A percentile compares a stretch with the other conserved stretches of the same genome.
Evolutionary conservation across 2,329 filamentous ascomycete species (phyloP).

Genomic region (Ilyonectria robusta): DNA sequence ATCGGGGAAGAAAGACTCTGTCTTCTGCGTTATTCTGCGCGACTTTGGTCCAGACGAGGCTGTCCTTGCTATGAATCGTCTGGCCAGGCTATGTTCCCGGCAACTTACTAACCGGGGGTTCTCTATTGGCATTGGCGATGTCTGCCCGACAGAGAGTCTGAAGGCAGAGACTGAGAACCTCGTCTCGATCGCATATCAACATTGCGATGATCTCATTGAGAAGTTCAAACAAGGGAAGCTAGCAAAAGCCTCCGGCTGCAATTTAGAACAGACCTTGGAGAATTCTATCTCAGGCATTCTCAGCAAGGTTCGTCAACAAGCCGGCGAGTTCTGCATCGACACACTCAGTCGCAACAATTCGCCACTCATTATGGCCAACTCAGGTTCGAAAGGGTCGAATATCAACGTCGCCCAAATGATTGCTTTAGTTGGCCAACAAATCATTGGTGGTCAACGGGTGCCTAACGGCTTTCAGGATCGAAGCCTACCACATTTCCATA

Average conservation of each 20-base stretch:
- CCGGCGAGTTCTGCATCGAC: constrained; percentile 90
- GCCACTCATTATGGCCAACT: constrained; percentile 96
- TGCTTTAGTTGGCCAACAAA: constrained; percentile 96
- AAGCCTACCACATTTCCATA: constrained; percentile 94
- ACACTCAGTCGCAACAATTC: constrained; percentile 93
- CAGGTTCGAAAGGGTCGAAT: constrained; percentile 94
- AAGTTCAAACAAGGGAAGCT: constrained; percentile 85
- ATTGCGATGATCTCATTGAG: constrained; percentile 87
- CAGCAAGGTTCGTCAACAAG: constrained; percentile 90
- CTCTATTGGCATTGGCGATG: constrained; percentile 95
- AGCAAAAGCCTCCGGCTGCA: constrained; percentile 88
- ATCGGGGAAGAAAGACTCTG: constrained; percentile 95
- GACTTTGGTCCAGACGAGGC: constrained; percentile 94
- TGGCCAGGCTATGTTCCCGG: constrained; percentile 91
- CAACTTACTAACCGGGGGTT: constrained; percentile 93
- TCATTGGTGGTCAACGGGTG: constrained; percentile 94
- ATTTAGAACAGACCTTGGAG: constrained; percentile 92
- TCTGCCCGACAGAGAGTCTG: constrained; percentile 84
- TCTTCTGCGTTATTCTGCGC: constrained; percentile 96
- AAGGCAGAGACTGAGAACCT: constrained; percentile 81
- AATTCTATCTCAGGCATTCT: constrained; percentile 92
- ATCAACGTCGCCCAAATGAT: constrained; percentile 99
- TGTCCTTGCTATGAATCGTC: constrained; percentile 91
- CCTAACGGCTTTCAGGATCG: constrained; percentile 97
- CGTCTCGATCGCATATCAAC: constrained; percentile 82